Evolutionary conservation across 768 basidiomycete genomes (phyloP), one percentile per base, ranked within the genome.

Genomic region (Amanita subjunquillea): DNA sequence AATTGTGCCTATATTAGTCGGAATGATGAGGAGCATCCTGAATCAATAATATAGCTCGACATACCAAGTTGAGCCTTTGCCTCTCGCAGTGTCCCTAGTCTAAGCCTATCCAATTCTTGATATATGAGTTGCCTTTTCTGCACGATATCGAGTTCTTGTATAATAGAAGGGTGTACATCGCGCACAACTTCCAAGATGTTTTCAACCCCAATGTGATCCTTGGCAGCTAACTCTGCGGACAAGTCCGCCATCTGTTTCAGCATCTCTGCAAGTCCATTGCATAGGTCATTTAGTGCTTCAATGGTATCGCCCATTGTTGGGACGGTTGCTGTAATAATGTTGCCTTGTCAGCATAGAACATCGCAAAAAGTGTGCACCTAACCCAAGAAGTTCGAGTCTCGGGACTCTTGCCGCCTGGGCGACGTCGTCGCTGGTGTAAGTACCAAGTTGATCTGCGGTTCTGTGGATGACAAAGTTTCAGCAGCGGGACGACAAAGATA

Each of bases 301-400:
- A 90, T 73, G 2, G 82, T 77, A 59, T 90, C 84, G 3, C 86
- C 85, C 3, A 91, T 70, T 0, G 83, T 86, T 8, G 89, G 89
- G 15, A 87, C 76, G 6, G 85, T 85, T 1, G 83, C 89, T 87
- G 56, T 43, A 56, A 52, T 50, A 54, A 25, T 50, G n/a, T 43
- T 23, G 17, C 7, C 17, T 29, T 37, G 37, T 36, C 40, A 48
- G 9, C 3, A 20, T n/a, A 27, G 36, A 30, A 3, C 39, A 9
- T 50, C 13, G 2, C 32, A 22, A 36, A 32, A 20, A 6, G 3
- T 7, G 49, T 82, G 85, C 77, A 22, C 81, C 69, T 59, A 82
- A 80, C 27, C 78, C 80, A 22, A 77, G 65, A 4, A 75, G 72
- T 42, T 88, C 83, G 39, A 82, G 79, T 5, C 51, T 38, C 51